A percentile compares a stretch with the other conserved stretches of the same genome.
These are phyloP conservation scores for Gracilaria gracilis DNA, from an alignment of 23 red algal genomes.

Conservation along the genomic window DNA sequence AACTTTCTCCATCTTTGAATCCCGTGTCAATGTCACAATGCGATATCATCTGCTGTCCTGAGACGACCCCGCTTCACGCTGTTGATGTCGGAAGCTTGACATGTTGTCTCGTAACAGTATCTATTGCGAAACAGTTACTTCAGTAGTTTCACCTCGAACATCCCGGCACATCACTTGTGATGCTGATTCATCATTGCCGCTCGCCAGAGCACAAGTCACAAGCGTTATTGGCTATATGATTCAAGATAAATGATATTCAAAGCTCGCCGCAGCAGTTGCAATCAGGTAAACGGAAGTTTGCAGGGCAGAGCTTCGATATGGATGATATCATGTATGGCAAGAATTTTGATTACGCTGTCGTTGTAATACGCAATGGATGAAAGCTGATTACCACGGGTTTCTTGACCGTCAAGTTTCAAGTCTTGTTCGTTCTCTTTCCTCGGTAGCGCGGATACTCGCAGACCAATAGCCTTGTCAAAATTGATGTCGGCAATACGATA, in stretches of 20 bases:
- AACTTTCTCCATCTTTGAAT: background rate
- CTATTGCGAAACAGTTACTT: too few species aligned
- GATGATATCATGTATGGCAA: background rate
- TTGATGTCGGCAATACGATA: background rate
- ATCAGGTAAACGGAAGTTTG: background rate
- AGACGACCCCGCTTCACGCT: background rate
- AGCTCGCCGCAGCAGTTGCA: background rate
- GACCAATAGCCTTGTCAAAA: background rate
- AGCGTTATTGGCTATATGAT: background rate
- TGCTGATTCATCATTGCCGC: background rate
- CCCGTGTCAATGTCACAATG: background rate
- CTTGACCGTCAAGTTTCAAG: too few species aligned
- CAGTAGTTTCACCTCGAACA: too few species aligned
- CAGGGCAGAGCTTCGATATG: background rate
- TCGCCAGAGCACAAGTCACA: background rate
- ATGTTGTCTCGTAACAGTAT: background rate
- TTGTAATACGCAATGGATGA: background rate
- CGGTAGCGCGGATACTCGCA: background rate
- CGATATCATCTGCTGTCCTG: background rate
- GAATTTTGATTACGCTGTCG: constrained; percentile 6
- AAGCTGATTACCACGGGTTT: background rate
- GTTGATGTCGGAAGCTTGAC: background rate
- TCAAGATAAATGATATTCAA: background rate
- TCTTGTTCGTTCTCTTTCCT: constrained; percentile 12
- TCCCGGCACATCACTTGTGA: background rate